phyloP scores from a whole-genome alignment of 2,329 filamentous ascomycete genomes.

The Fusarium paranaense region DNA sequence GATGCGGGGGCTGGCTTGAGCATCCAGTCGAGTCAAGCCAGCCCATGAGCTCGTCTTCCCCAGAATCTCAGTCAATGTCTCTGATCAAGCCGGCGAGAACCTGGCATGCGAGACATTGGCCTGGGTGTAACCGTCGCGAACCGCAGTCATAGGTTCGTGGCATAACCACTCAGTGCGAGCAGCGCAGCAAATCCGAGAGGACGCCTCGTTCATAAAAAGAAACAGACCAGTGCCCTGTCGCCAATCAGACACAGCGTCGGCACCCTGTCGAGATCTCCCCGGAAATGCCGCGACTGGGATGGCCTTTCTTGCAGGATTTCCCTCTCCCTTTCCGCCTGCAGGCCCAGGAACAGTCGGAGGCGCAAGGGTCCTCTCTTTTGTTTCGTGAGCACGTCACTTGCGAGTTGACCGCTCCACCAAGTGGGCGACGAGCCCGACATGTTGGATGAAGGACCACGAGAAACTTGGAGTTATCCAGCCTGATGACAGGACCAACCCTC shows the following conservation, averaged over 20 bases:
- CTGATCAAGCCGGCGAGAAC: not conserved
- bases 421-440: not conserved
- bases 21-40: slow-evolving; percentile 3
- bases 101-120: not conserved
- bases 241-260: slow-evolving; percentile 28
- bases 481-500: not conserved
- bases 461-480: not conserved
- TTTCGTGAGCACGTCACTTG: slow-evolving; percentile 27
- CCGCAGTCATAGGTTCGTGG: not conserved
- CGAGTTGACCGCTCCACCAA: slow-evolving; percentile 9
- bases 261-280: slow-evolving; percentile 31
- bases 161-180: slow-evolving; percentile 8
- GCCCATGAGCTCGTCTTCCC: slow-evolving; percentile 3
- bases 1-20: slow-evolving; percentile 23
- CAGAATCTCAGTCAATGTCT: not conserved
- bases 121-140: not conserved
- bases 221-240: slow-evolving; percentile 15
- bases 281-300: slow-evolving; percentile 43
- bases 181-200: not conserved
- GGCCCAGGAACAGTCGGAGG: not conserved
- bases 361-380: slow-evolving; percentile 13
- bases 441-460: not conserved
- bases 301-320: slow-evolving; percentile 18
- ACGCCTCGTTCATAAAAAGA: slow-evolving; percentile 10
- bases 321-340: not conserved